These are phyloP conservation scores for Phytophthora ramorum DNA, from an alignment of 352 stramenopile species.

Conservation along the genomic window DNA sequence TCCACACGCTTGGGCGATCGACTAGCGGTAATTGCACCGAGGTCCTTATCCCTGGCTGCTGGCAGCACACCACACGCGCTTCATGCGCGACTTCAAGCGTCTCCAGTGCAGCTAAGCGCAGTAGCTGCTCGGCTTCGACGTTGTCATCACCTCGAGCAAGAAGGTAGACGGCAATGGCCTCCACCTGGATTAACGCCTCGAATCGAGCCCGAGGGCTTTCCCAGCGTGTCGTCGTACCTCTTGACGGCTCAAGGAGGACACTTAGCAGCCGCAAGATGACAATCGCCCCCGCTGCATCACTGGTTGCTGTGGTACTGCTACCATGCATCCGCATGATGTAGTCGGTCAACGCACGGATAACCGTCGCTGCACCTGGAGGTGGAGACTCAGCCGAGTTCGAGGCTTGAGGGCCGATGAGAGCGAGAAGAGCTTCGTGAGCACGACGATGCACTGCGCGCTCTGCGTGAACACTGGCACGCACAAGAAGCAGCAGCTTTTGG, in stretches of 20 bases:
- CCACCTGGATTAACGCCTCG: constrained; percentile 69
- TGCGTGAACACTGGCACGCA: constrained; percentile 56
- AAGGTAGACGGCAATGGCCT: constrained; percentile 65
- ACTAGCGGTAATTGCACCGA: constrained; percentile 19
- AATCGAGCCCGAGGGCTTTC: constrained; percentile 36
- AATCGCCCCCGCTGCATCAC: constrained; percentile 33
- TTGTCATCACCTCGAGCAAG: constrained; percentile 54
- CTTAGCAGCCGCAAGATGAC: constrained; percentile 42
- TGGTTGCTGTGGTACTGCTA: constrained; percentile 21
- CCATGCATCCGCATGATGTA: constrained; percentile 65
- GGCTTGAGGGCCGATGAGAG: constrained; percentile 32
- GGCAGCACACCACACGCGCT: constrained; percentile 6
- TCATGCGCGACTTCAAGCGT: constrained; percentile 45
- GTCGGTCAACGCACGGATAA: constrained; percentile 67
- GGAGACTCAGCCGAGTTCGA: constrained; percentile 8
- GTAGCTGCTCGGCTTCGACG: constrained; percentile 26
- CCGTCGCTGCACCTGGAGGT: constrained; percentile 29
- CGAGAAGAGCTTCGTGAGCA: constrained; percentile 45
- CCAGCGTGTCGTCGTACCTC: constrained; percentile 40
- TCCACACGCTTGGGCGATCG: constrained; percentile 32
- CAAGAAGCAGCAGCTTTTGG: constrained; percentile 70
- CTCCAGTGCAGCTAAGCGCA: constrained; percentile 39
- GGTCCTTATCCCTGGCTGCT: constrained; percentile 5
- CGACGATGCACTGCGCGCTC: constrained; percentile 47
- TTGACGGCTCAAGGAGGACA: constrained; percentile 38